phyloP scores from a whole-genome alignment of 345 rosid genomes.

The Raphanus raphanistrum region DNA sequence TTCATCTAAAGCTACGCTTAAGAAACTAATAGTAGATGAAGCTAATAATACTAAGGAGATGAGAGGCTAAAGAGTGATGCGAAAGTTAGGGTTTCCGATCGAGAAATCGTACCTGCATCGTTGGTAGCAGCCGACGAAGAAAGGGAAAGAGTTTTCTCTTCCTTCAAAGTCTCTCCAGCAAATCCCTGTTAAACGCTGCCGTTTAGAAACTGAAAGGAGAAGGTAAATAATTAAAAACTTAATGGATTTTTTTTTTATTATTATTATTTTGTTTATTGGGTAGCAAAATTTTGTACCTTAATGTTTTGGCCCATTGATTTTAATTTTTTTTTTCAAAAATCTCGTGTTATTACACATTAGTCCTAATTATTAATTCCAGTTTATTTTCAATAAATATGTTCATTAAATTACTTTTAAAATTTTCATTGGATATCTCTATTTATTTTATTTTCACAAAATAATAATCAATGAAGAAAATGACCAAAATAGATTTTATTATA shows the following conservation, averaged over 20 bases:
- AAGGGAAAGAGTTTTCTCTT: conserved; percentile 15
- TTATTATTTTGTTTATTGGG: neutral
- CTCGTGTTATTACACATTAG: no score
- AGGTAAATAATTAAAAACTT: neutral
- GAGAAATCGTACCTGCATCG: neutral
- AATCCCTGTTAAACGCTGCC: neutral
- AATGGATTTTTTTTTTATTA: neutral
- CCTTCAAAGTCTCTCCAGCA: neutral
- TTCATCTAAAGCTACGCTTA: neutral
- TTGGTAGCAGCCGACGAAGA: neutral
- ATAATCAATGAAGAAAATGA: no score
- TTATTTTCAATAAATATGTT: no score
- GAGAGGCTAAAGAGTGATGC: neutral
- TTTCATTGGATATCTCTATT: no score
- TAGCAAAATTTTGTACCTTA: neutral
- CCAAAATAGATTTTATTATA: no score
- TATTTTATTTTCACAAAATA: no score
- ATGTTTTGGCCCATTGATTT: no score
- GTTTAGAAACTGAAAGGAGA: neutral
- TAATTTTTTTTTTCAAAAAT: no score
- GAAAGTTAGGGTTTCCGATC: neutral
- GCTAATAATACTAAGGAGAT: neutral
- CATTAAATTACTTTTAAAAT: no score
- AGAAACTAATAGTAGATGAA: neutral
- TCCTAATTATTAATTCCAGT: no score